phyloP scores from a whole-genome alignment of 805 yeast genomes.

The Monosporozyma aerobia region DNA sequence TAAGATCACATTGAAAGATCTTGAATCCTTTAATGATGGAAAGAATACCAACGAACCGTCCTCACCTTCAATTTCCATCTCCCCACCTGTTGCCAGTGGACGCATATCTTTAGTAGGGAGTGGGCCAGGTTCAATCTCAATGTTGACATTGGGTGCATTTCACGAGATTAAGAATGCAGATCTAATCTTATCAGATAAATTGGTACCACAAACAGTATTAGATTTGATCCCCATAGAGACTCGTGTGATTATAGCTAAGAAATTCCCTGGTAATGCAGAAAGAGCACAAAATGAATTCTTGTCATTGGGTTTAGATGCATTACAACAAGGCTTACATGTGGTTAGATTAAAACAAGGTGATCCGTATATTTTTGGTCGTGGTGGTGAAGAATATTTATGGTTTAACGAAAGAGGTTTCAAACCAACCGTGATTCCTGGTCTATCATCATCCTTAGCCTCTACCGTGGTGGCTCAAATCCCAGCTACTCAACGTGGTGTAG shows the following conservation, averaged over 20 bases:
- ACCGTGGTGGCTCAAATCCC: constrained; percentile 78
- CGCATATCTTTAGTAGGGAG: constrained; percentile 78
- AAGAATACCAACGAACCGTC: not conserved
- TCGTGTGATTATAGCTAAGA: constrained; percentile 75
- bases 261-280: constrained; percentile 96
- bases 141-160: constrained; percentile 78
- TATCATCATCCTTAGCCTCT: constrained; percentile 83
- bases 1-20: constrained; percentile 41
- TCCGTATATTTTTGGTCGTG: constrained; percentile 93
- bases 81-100: constrained; percentile 31
- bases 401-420: constrained; percentile 58
- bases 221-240: constrained; percentile 72
- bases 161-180: constrained; percentile 77
- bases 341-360: constrained; percentile 94
- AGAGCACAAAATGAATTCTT: constrained; percentile 81
- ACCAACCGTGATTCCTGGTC: constrained; percentile 77
- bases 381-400: constrained; percentile 80
- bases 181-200: constrained; percentile 76
- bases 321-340: constrained; percentile 61
- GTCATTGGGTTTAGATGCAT: constrained; percentile 56
- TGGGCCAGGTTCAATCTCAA: constrained; percentile 84
- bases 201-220: constrained; percentile 82
- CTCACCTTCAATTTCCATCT: not conserved
- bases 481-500: constrained; percentile 83
- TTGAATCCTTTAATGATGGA: constrained; percentile 4